Evolutionary conservation across 2,329 filamentous ascomycete species (phyloP).

Genomic region (Thermoascus crustaceus): DNA sequence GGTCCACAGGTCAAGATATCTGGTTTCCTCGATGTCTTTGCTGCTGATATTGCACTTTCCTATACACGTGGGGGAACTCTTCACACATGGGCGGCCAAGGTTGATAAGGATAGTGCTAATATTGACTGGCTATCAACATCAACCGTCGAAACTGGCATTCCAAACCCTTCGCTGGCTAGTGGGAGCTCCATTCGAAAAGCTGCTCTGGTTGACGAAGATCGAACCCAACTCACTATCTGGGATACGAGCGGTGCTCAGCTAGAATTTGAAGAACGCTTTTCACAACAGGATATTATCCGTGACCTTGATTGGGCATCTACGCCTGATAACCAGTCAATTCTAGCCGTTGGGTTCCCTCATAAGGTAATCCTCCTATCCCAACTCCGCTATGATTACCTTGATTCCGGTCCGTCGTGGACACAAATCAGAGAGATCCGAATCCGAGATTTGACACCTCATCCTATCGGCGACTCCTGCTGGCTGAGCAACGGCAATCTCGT

Average conservation of each 20-base stretch:
- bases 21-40: constrained; percentile 77
- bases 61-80: constrained; percentile 69
- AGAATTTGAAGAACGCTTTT: constrained; percentile 71
- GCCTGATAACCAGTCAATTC: constrained; percentile 76
- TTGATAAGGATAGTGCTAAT: constrained; percentile 51
- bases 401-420: constrained; percentile 82
- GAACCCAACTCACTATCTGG: constrained; percentile 80
- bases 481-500: constrained; percentile 75
- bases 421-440: constrained; percentile 75
- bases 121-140: constrained; percentile 80
- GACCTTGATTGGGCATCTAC: constrained; percentile 94
- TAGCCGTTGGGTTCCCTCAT: constrained; percentile 88
- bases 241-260: constrained; percentile 73
- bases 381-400: constrained; percentile 84
- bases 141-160: constrained; percentile 68
- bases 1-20: constrained; percentile 63
- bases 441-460: constrained; percentile 73
- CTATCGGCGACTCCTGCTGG: constrained; percentile 91
- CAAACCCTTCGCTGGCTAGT: constrained; percentile 66
- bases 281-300: constrained; percentile 64
- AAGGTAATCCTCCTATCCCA: constrained; percentile 75
- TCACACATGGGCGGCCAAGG: constrained; percentile 75
- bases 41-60: constrained; percentile 76
- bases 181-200: constrained; percentile 82
- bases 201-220: constrained; percentile 66